These are phyloP conservation scores for Theobroma grandiflorum DNA, from an alignment of 441 rosid species.

Conservation along the genomic window DNA sequence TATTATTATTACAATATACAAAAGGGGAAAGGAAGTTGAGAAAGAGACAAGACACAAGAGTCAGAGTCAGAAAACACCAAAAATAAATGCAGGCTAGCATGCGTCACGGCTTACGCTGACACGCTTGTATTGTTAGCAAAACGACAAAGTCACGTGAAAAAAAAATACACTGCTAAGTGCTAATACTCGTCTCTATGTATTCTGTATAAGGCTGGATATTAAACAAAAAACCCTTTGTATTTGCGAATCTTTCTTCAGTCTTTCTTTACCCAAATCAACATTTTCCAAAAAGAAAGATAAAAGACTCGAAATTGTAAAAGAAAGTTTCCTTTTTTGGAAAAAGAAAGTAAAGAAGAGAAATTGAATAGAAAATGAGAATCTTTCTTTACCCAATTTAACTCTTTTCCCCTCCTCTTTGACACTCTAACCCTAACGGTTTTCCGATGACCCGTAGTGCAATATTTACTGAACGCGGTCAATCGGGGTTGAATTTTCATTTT, in stretches of 20 bases:
- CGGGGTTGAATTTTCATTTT: no score
- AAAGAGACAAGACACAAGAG: not conserved
- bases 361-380: not conserved
- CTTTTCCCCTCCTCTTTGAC: no score
- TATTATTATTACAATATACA: no score
- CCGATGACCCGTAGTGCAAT: no score
- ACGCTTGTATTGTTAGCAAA: not conserved
- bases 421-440: no score
- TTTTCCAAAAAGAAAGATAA: not conserved
- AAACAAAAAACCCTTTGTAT: not conserved
- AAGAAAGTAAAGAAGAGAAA: not conserved
- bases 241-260: not conserved
- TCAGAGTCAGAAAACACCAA: not conserved
- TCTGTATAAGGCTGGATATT: not conserved
- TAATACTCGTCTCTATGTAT: not conserved
- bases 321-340: not conserved
- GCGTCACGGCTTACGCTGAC: slow-evolving; percentile 50
- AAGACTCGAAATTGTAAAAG: not conserved
- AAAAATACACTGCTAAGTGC: not conserved
- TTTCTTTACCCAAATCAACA: not conserved
- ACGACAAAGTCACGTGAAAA: not conserved
- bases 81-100: not conserved
- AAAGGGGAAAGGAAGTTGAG: not conserved
- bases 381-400: no score
- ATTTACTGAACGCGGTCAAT: no score